Evolutionary conservation across 768 basidiomycete genomes (phyloP), one percentile per base, ranked within the genome.

Genomic region (Kwoniella shandongensis): DNA sequence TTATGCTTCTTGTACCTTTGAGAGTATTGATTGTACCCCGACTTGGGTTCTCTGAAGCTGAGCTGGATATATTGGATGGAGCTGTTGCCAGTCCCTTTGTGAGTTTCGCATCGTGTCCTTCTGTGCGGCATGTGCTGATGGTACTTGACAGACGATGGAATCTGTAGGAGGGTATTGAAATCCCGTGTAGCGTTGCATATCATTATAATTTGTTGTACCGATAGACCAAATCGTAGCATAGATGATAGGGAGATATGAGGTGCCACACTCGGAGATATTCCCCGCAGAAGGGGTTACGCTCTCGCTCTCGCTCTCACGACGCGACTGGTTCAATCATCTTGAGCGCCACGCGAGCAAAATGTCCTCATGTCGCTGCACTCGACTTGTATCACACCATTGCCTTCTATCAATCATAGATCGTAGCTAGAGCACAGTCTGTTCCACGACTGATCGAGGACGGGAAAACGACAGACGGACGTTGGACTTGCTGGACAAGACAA

Each of bases 21-120:
- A 82, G 92, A 44, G 81, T 83, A 23, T 78, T 81, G 55, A 63
- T 88, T n/a, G 80, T 94, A 13, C 90, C 92, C 0, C 80, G 80
- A 18, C 76, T 93, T 40, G 67, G 70, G 32, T 92, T 96, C 72
- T 86, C 86, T 0, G 67, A 75, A 2, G 88, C 87, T 59, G 93
- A 96, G 69, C 78, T 98, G 36, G 80, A 80, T 1, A 86, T 91
- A 20, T 81, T 97, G n/a, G 93, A 96, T 72, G 87, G 88, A 1
- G 88, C 91, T 0, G 87, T 89, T 0, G 92, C 93, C 11, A 78
- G 74, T 71, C 57, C 65, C 17, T 77, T 77, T 46, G 70, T 72
- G 48, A 66, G 70, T 22, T 23, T 22, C 4, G 44, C 23, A 23
- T 11, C 6, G 7, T 25, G 4, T 17, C 22, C 4, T 13, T 2